Conservation (phyloP, 331 rosid species). For the Acacia pycnantha region DNA sequence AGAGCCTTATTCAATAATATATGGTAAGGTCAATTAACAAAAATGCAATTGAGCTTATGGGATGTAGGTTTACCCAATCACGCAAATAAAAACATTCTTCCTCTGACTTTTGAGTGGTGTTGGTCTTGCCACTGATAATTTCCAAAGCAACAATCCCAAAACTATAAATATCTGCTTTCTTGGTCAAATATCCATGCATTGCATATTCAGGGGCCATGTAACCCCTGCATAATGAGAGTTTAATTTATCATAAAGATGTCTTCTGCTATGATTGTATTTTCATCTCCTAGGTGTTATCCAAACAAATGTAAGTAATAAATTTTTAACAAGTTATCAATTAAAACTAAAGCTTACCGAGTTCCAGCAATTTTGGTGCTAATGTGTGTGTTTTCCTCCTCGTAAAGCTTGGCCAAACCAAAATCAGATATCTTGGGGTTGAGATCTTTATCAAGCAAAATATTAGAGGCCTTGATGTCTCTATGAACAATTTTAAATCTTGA, state of each 20-base stretch:
- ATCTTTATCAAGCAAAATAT: conserved; percentile 28
- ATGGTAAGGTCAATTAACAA: no score
- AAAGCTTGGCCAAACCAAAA: conserved; percentile 29
- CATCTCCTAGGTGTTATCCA: no score
- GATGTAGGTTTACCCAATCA: not conserved
- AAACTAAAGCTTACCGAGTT: conserved; percentile 30
- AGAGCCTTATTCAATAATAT: no score
- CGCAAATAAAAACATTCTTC: not conserved
- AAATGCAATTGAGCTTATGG: no score
- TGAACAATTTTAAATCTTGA: conserved; percentile 23
- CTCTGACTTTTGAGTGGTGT: not conserved
- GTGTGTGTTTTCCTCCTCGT: conserved; percentile 24
- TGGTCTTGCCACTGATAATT: not conserved
- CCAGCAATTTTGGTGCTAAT: conserved; percentile 18
- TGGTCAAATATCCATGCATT: not conserved
- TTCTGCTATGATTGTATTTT: no score
- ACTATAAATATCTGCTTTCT: not conserved
- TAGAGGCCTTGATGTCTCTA: conserved; percentile 28
- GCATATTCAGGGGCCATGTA: not conserved
- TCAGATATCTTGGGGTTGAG: conserved; percentile 28
- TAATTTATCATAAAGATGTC: no score
- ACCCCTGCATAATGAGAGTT: not conserved
- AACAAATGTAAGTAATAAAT: no score
- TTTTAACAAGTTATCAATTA: no score
- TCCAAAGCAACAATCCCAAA: not conserved